Percentiles rank a stretch among this genome's conserved stretches.
Evolutionary conservation across 108 stramenopile genomes (phyloP).

Genomic region (Fragilariopsis cylindrus): DNA sequence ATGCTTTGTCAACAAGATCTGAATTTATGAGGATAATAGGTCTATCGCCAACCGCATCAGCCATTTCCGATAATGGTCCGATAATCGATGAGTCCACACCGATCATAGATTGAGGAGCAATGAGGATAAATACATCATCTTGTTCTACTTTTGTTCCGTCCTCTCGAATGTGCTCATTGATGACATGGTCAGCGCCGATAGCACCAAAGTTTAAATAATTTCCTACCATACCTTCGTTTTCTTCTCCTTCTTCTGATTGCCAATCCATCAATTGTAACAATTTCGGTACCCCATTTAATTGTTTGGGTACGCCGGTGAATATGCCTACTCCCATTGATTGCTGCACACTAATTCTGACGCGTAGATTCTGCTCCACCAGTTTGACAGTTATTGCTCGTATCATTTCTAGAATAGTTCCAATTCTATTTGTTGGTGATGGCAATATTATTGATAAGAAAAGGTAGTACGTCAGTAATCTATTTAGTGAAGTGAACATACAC

Average conservation of each 20-base stretch:
- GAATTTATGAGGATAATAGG: slow-evolving; percentile 84
- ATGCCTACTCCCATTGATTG: slow-evolving; percentile 87
- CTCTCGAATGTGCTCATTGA: slow-evolving; percentile 48
- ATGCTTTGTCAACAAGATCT: slow-evolving; percentile 79
- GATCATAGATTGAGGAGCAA: slow-evolving; percentile 82
- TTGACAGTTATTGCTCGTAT: slow-evolving; percentile 67
- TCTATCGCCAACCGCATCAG: slow-evolving; percentile 79
- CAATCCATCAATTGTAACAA: slow-evolving; percentile 87
- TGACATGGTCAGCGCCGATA: slow-evolving; percentile 80
- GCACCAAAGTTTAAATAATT: slow-evolving; percentile 75
- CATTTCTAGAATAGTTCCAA: slow-evolving; percentile 83
- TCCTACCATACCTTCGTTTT: slow-evolving; percentile 88
- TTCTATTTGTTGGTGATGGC: slow-evolving; percentile 24
- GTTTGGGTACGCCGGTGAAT: slow-evolving; percentile 83
- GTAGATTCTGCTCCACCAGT: slow-evolving; percentile 78
- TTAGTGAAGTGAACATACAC: too few relatives aligned
- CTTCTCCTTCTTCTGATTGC: slow-evolving; percentile 74
- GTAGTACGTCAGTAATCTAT: too few relatives aligned
- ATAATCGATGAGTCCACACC: slow-evolving; percentile 79
- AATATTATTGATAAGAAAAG: too few relatives aligned
- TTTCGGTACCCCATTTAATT: slow-evolving; percentile 74
- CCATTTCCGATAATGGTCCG: slow-evolving; percentile 69
- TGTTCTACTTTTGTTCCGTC: slow-evolving; percentile 46
- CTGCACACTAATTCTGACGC: slow-evolving; percentile 82
- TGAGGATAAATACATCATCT: slow-evolving; percentile 81